Percentiles rank a stretch among this genome's conserved stretches.
phyloP scores from a whole-genome alignment of 345 rosid species.

The Linum lewisii region DNA sequence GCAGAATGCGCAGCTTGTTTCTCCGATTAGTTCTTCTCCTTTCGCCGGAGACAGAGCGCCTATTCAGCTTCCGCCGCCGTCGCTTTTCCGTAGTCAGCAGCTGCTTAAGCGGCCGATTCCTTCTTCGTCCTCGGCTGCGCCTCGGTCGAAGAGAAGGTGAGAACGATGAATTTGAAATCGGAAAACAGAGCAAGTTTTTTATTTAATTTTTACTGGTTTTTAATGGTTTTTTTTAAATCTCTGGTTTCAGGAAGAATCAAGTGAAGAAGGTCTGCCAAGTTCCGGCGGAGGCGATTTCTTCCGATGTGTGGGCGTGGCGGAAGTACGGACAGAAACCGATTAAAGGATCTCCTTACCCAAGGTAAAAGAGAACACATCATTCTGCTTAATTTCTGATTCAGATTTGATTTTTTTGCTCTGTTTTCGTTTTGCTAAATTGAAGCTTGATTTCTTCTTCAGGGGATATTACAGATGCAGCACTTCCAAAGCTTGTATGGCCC shows the following conservation, averaged over 20 bases:
- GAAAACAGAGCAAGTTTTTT: neutral
- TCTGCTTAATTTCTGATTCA: neutral
- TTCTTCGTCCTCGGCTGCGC: slow-evolving; percentile 29
- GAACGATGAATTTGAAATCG: neutral
- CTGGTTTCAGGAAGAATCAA: slow-evolving; percentile 62
- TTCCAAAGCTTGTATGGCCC: slow-evolving; percentile 89
- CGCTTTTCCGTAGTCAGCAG: slow-evolving; percentile 18
- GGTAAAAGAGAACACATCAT: slow-evolving; percentile 22
- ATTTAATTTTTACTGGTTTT: neutral
- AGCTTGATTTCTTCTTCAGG: slow-evolving; percentile 30
- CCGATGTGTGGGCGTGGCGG: slow-evolving; percentile 98
- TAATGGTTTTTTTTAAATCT: slow-evolving; percentile 2
- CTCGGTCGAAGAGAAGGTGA: slow-evolving; percentile 89
- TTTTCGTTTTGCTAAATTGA: neutral
- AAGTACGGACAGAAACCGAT: slow-evolving; percentile 99
- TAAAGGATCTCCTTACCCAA: slow-evolving; percentile 97
- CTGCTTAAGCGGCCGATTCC: slow-evolving; percentile 25
- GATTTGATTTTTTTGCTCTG: neutral
- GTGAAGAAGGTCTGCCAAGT: slow-evolving; percentile 83
- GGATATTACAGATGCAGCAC: slow-evolving; percentile 94
- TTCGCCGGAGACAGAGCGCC: slow-evolving; percentile 18
- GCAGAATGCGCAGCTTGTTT: neutral
- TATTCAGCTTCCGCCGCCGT: slow-evolving; percentile 11
- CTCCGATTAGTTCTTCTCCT: slow-evolving; percentile 30
- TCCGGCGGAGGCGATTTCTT: slow-evolving; percentile 74